These are phyloP conservation scores for Gigaspora rosea DNA, from an alignment of 192 early-diverging fungal species.

Conservation along the genomic window DNA sequence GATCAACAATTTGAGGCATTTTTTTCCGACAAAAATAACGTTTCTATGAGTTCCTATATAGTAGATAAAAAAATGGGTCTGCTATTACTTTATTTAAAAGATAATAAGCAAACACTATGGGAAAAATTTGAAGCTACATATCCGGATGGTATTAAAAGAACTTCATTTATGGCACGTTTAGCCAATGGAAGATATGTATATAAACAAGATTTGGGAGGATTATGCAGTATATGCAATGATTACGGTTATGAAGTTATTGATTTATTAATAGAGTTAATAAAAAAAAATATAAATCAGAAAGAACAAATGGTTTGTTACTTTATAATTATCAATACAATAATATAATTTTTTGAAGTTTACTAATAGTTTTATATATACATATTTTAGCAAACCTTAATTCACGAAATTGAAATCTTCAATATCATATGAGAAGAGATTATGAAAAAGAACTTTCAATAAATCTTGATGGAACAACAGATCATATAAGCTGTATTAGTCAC, in stretches of 20 bases:
- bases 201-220: slow-evolving; percentile 14
- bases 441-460: slow-evolving; percentile 13
- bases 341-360: not conserved
- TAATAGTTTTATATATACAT: not conserved
- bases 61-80: not conserved
- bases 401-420: slow-evolving; percentile 15
- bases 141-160: slow-evolving; percentile 10
- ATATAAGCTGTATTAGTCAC: not conserved
- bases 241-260: slow-evolving; percentile 9
- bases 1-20: slow-evolving; percentile 2
- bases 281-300: slow-evolving; percentile 11
- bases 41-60: slow-evolving; percentile 1
- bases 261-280: not conserved
- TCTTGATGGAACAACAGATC: slow-evolving; percentile 12
- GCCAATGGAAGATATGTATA: slow-evolving; percentile 3
- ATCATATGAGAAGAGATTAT: slow-evolving; percentile 6
- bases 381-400: slow-evolving; percentile 4
- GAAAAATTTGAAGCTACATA: slow-evolving; percentile 11
- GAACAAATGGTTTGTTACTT: not conserved
- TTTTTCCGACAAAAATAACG: slow-evolving; percentile 6
- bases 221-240: slow-evolving; percentile 15
- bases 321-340: slow-evolving; percentile 2
- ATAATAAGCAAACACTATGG: too few species aligned
- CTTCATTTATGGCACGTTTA: slow-evolving; percentile 7
- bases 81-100: not conserved